Percentiles rank a stretch among this genome's conserved stretches.
Evolutionary conservation across 106 monocot species (phyloP).

Genomic region (Triglochin maritima): DNA sequence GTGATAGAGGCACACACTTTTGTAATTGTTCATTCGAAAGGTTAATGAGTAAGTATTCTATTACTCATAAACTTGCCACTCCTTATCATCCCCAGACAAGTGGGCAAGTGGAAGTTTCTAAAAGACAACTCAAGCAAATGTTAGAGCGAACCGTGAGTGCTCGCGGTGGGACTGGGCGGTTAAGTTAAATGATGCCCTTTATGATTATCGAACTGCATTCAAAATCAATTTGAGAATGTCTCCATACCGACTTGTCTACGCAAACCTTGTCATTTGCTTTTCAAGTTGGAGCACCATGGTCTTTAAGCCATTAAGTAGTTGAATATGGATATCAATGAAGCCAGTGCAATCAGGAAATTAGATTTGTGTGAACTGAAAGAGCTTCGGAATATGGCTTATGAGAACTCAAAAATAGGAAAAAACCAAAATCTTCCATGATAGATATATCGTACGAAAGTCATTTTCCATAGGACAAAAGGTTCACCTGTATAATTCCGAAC

Average conservation of each 20-base stretch:
- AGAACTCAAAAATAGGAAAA: background rate
- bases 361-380: background rate
- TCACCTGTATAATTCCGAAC: background rate
- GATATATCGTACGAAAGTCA: background rate
- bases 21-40: background rate
- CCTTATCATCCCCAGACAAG: background rate
- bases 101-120: conserved; percentile 3
- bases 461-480: background rate
- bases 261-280: background rate
- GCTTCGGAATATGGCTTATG: background rate
- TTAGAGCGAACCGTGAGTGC: background rate
- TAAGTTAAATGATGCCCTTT: background rate
- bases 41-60: background rate
- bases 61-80: background rate
- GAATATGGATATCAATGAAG: background rate
- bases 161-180: background rate
- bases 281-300: background rate
- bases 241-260: background rate
- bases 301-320: background rate
- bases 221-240: conserved; percentile 4
- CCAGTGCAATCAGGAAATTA: background rate
- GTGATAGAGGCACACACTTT: conserved; percentile 3
- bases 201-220: conserved; percentile 1
- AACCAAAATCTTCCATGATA: background rate
- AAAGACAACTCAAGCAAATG: conserved; percentile 2